Percentiles rank a stretch among this genome's conserved stretches.
These are phyloP conservation scores for Trichomonas tenax DNA, from an alignment of 208 protist species.

Conservation along the genomic window DNA sequence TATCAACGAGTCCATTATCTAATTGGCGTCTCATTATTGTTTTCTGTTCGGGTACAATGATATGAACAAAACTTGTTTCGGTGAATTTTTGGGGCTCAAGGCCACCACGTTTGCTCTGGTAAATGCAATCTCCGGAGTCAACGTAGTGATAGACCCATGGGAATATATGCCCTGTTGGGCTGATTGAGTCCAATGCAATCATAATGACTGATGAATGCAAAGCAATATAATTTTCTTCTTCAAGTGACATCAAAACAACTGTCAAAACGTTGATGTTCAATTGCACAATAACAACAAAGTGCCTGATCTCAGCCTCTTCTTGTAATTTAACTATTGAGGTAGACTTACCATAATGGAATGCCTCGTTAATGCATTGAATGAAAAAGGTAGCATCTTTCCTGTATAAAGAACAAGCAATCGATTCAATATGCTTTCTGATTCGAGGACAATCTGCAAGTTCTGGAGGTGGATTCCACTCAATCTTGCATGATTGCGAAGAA, in stretches of 20 bases:
- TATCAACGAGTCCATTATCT: not conserved
- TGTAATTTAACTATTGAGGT: not conserved
- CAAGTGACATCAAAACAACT: not conserved
- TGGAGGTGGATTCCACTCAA: not conserved
- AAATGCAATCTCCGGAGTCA: not conserved
- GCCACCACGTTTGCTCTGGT: not conserved
- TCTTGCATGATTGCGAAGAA: not conserved
- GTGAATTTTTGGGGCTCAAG: not conserved
- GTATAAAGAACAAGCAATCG: not conserved
- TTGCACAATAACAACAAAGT: not conserved
- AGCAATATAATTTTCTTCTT: not conserved
- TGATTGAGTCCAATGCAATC: not conserved
- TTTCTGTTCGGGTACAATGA: not conserved
- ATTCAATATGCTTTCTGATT: not conserved
- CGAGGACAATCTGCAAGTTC: not conserved
- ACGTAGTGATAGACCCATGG: not conserved
- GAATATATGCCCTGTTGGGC: not conserved
- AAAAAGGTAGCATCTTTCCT: not conserved
- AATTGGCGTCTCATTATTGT: not conserved
- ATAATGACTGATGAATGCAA: not conserved
- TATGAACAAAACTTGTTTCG: not conserved
- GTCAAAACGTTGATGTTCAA: not conserved
- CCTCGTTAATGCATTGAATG: not conserved
- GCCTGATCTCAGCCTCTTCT: not conserved
- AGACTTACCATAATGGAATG: not conserved